Percentiles rank a stretch among this genome's conserved stretches.
These are phyloP conservation scores for Gastrolobium villosum DNA, from an alignment of 306 rosid genomes.

Conservation along the genomic window DNA sequence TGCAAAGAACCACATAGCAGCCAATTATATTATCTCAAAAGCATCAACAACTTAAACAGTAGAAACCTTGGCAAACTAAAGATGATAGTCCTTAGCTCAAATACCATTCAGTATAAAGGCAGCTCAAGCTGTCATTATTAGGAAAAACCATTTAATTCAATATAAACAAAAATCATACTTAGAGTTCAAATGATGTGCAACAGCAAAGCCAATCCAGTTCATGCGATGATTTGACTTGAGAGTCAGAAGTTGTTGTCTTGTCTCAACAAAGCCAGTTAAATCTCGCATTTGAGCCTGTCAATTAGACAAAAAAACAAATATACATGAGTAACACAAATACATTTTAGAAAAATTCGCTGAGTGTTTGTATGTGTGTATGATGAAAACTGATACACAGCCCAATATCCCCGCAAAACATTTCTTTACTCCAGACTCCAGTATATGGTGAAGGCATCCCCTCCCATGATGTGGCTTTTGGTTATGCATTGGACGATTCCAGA, in stretches of 20 bases:
- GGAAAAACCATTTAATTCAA: slow-evolving; percentile 32
- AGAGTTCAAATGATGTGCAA: slow-evolving; percentile 91
- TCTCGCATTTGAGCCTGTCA: slow-evolving; percentile 98
- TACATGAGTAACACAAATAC: slow-evolving; percentile 19
- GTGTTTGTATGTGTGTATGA: background rate
- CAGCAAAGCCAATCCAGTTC: slow-evolving; percentile 99
- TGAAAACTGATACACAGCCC: slow-evolving; percentile 35
- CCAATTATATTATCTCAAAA: slow-evolving; percentile 11
- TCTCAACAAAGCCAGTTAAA: slow-evolving; percentile 93
- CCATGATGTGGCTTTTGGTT: slow-evolving; percentile 11
- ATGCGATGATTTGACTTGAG: slow-evolving; percentile 97
- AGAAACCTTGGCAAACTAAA: slow-evolving; percentile 29
- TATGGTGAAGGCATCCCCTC: background rate
- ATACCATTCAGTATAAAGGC: slow-evolving; percentile 9
- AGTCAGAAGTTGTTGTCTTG: slow-evolving; percentile 87
- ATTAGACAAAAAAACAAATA: slow-evolving; percentile 36
- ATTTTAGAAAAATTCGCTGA: slow-evolving; percentile 17
- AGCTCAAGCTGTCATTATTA: slow-evolving; percentile 17
- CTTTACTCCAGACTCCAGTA: slow-evolving; percentile 23
- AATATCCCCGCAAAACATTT: slow-evolving; percentile 26
- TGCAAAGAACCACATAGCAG: slow-evolving; percentile 27
- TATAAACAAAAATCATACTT: slow-evolving; percentile 62
- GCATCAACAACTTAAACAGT: slow-evolving; percentile 29
- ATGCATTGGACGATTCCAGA: slow-evolving; percentile 29
- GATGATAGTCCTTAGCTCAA: background rate